A percentile compares a stretch with the other conserved stretches of the same genome.
Evolutionary conservation across 179 eudicot genomes (phyloP).

Genomic region (Amaranthus tricolor): DNA sequence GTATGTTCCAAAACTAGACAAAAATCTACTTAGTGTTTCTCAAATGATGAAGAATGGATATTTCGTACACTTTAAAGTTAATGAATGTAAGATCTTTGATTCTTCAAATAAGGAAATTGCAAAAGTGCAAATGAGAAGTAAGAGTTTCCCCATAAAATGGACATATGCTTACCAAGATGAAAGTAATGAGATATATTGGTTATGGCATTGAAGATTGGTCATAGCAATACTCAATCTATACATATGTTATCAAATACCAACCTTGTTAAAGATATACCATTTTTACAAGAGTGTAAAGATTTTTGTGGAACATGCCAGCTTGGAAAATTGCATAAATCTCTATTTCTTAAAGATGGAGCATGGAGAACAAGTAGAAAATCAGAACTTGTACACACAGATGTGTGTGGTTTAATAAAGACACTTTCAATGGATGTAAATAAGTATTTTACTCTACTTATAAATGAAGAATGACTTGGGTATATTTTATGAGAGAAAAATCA

Average conservation of each 20-base stretch:
- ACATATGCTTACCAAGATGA: background rate
- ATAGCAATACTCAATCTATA: background rate
- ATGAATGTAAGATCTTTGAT: background rate
- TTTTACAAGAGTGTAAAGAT: background rate
- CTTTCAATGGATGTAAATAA: background rate
- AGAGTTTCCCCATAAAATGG: background rate
- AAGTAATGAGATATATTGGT: background rate
- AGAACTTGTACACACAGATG: too few species aligned
- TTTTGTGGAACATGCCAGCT: conserved; percentile 10
- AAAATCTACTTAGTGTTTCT: conserved; percentile 8
- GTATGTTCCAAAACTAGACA: conserved; percentile 4
- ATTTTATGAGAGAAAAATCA: conserved; percentile 9
- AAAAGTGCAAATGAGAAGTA: background rate
- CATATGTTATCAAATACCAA: background rate
- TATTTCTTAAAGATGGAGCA: too few species aligned
- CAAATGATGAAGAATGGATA: background rate
- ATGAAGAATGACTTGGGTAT: too few species aligned
- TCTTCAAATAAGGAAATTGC: background rate
- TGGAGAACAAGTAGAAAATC: too few species aligned
- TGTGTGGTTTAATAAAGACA: conserved; percentile 16
- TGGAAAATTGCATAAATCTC: conserved; percentile 9
- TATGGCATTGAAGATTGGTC: conserved; percentile 14
- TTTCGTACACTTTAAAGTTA: background rate
- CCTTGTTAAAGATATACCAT: conserved; percentile 4
- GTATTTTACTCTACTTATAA: conserved; percentile 11